Conservation (phyloP, 1,284 basidiomycete genomes). For the Rhodotorula sp. region DNA sequence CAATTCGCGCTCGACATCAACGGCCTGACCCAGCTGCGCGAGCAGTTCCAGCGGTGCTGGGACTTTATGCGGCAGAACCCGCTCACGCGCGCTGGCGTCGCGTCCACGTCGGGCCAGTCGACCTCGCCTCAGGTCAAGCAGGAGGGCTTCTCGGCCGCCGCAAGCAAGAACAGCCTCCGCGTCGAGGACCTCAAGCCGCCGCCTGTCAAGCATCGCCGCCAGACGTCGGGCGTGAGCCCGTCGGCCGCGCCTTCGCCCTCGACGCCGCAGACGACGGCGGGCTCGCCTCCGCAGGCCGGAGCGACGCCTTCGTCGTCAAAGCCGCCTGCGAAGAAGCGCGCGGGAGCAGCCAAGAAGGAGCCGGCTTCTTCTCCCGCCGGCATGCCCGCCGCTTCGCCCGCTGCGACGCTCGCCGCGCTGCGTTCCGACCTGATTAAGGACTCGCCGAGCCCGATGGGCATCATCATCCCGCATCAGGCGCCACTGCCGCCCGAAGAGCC, state of each 20-base stretch:
- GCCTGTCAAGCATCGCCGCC: conserved; percentile 40
- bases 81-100: background rate
- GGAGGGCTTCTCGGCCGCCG: conserved; percentile 35
- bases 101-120: background rate
- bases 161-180: conserved; percentile 36
- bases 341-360: conserved; percentile 20
- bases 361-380: background rate
- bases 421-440: conserved; percentile 26
- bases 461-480: background rate
- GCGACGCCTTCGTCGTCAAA: background rate
- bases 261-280: conserved; percentile 22
- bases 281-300: conserved; percentile 13
- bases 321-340: background rate
- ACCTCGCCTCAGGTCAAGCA: conserved; percentile 9
- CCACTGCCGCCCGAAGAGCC: conserved; percentile 7
- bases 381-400: conserved; percentile 10
- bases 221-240: conserved; percentile 20
- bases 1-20: conserved; percentile 41
- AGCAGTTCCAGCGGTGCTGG: conserved; percentile 43
- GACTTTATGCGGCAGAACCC: conserved; percentile 35
- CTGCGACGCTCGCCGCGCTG: conserved; percentile 8
- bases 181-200: conserved; percentile 44
- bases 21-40: conserved; percentile 38
- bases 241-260: conserved; percentile 34
- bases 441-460: conserved; percentile 18